Percentiles rank a stretch among this genome's conserved stretches.
phyloP scores from a whole-genome alignment of 768 basidiomycete species.

The Guyanaporus albipodus region DNA sequence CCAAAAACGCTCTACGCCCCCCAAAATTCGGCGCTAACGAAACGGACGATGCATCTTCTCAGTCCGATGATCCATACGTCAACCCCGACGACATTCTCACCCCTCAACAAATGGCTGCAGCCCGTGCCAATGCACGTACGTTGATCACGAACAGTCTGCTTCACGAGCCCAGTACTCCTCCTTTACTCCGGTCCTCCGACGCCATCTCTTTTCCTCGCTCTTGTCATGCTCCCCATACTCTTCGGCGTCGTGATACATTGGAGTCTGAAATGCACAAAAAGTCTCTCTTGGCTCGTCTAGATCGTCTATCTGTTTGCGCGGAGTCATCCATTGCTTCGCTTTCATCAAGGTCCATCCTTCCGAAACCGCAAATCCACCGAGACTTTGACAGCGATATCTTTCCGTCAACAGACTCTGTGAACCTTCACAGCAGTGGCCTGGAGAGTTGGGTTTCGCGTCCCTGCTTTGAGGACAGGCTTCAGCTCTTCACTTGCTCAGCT shows the following conservation, averaged over 20 bases:
- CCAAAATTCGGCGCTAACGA: constrained; percentile 22
- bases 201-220: constrained; percentile 52
- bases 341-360: constrained; percentile 30
- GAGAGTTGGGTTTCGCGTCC: constrained; percentile 68
- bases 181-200: constrained; percentile 41
- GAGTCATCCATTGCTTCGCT: constrained; percentile 44
- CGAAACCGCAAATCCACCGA: constrained; percentile 30
- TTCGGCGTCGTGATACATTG: constrained; percentile 39
- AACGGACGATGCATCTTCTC: constrained; percentile 35
- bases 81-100: constrained; percentile 15
- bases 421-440: constrained; percentile 48
- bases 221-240: constrained; percentile 38
- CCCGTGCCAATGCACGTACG: constrained; percentile 38
- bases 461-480: constrained; percentile 70
- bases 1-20: constrained; percentile 18
- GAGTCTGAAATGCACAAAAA: constrained; percentile 47
- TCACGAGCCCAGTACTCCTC: constrained; percentile 40
- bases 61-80: constrained; percentile 35
- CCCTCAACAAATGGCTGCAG: constrained; percentile 28
- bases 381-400: constrained; percentile 31
- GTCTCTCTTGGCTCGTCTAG: constrained; percentile 45
- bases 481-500: constrained; percentile 47
- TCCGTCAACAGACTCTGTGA: constrained; percentile 12
- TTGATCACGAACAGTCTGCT: constrained; percentile 47
- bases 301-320: constrained; percentile 39